A percentile compares a stretch with the other conserved stretches of the same genome.
Evolutionary conservation across 2,329 filamentous ascomycete genomes (phyloP).

Genomic region (Aspergillus sp.): DNA sequence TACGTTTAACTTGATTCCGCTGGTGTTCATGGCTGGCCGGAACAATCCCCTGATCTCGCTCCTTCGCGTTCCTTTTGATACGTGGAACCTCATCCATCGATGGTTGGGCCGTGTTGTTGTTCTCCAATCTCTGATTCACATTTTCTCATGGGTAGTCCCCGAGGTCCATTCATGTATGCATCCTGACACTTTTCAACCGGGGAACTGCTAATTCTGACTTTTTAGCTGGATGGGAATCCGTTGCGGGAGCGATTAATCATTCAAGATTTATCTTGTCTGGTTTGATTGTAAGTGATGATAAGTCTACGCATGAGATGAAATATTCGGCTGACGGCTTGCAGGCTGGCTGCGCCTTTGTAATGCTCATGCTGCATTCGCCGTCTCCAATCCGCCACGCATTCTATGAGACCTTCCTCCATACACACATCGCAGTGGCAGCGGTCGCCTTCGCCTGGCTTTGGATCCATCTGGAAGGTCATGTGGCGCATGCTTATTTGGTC

Average conservation of each 20-base stretch:
- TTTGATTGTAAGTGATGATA: constrained; percentile 32
- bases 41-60: constrained; percentile 36
- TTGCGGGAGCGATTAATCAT: no score
- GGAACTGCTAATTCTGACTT: no score
- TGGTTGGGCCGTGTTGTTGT: constrained; percentile 69
- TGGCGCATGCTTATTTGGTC: constrained; percentile 66
- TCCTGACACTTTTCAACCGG: no score
- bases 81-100: constrained; percentile 56
- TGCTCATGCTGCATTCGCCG: constrained; percentile 60
- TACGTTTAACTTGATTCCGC: constrained; percentile 35
- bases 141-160: constrained; percentile 63
- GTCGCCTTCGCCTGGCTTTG: constrained; percentile 62
- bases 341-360: constrained; percentile 47
- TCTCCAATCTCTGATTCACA: constrained; percentile 60
- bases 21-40: constrained; percentile 33
- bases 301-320: no score
- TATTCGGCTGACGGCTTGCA: constrained; percentile 5
- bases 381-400: constrained; percentile 85
- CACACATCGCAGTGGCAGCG: constrained; percentile 68
- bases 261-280: constrained; percentile 32
- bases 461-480: constrained; percentile 63
- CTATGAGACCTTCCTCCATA: constrained; percentile 89
- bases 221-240: constrained; percentile 35
- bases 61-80: constrained; percentile 36
- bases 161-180: constrained; percentile 41